Evolutionary conservation across 495 filamentous ascomycete genomes (phyloP).

Genomic region (Poronia punctata): DNA sequence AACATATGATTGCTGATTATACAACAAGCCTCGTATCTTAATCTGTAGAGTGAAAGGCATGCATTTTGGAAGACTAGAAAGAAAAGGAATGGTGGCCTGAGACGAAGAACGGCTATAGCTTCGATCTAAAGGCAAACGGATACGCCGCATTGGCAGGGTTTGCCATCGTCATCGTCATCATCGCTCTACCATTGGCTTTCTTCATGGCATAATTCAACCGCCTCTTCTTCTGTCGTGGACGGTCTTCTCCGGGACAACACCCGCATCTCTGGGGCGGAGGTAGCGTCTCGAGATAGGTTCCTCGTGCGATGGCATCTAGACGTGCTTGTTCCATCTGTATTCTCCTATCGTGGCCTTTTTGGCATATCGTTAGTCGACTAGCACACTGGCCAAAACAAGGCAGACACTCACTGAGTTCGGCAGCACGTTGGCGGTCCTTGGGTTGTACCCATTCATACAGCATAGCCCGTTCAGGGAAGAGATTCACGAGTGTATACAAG

Average conservation of each 20-base stretch:
- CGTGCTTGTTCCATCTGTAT: slow-evolving; percentile 7
- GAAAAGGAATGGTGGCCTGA: too few species aligned
- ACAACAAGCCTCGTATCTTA: too few species aligned
- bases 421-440: slow-evolving; percentile 19
- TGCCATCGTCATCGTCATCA: too few species aligned
- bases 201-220: too few species aligned
- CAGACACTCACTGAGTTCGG: slow-evolving; percentile 28
- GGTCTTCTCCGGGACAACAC: slow-evolving; percentile 19
- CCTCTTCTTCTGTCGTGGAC: slow-evolving; percentile 10
- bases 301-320: slow-evolving; percentile 6
- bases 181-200: too few species aligned
- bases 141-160: too few species aligned
- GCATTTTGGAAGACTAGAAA: too few species aligned
- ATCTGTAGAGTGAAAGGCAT: too few species aligned
- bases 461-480: slow-evolving; percentile 35
- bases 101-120: too few species aligned
- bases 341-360: slow-evolving; percentile 14
- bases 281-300: slow-evolving; percentile 12
- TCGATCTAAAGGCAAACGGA: too few species aligned
- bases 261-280: slow-evolving; percentile 10
- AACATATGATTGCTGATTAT: too few species aligned
- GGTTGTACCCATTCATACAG: slow-evolving; percentile 32
- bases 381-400: background rate
- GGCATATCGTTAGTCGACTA: slow-evolving; percentile 1
- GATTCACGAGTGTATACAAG: slow-evolving; percentile 23